These are phyloP conservation scores for Xylaria scruposa DNA, from an alignment of 495 filamentous ascomycete species.

Conservation along the genomic window DNA sequence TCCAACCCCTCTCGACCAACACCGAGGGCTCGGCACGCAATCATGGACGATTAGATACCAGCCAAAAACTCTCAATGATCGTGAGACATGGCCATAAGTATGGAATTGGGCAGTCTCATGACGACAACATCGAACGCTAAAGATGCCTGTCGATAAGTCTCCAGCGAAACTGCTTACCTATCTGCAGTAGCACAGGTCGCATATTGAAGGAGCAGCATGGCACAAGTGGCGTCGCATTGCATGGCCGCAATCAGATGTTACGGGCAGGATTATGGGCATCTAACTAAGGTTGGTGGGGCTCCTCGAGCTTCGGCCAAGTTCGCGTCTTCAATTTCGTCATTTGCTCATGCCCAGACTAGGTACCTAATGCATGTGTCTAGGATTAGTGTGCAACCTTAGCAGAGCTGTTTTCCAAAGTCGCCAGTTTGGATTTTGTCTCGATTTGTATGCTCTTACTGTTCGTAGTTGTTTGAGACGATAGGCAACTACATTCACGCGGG, in stretches of 20 bases:
- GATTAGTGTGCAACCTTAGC: background rate
- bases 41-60: background rate
- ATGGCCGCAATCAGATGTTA: constrained; percentile 25
- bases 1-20: constrained; percentile 1
- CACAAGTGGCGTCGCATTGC: constrained; percentile 25
- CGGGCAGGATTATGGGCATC: background rate
- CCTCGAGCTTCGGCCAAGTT: constrained; percentile 47
- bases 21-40: background rate
- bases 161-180: constrained; percentile 3
- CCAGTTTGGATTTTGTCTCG: background rate
- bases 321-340: constrained; percentile 46
- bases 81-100: background rate
- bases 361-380: constrained; percentile 11
- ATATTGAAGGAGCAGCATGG: constrained; percentile 13
- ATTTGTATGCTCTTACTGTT: background rate
- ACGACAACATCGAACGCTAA: constrained; percentile 8
- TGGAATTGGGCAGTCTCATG: constrained; percentile 4
- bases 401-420: background rate
- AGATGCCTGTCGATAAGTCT: constrained; percentile 2
- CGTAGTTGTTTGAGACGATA: background rate
- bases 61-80: background rate
- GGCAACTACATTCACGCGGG: background rate
- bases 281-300: background rate
- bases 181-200: constrained; percentile 6
- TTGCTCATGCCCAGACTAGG: constrained; percentile 4